Evolutionary conservation across 805 yeast genomes (phyloP), one percentile per base, ranked within the genome.

Genomic region (Isabelozyma heimii): DNA sequence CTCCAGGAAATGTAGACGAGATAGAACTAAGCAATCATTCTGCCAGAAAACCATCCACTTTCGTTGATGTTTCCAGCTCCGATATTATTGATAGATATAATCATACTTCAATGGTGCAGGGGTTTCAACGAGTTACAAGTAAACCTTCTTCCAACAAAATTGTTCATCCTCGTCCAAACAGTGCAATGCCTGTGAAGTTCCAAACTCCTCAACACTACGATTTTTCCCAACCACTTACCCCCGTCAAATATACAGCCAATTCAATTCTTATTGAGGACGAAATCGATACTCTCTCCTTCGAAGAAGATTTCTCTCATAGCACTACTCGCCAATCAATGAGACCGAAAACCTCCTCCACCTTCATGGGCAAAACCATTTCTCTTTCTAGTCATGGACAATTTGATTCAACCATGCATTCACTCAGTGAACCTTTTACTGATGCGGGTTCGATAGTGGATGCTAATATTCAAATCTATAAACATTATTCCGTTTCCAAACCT

Each of bases 391-490:
- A 30, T 30, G n/a, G 35, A 9, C 24, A 40, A 40, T 16, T 16
- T 40, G 27, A 40, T 14, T 12, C 24, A 49, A 12, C 28, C 46
- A 5, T 15, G 41, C 10, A 47, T 20, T 12, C 35, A 30, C 4
- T 30, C n/a, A 49, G 42, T 12, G 52, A 45, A 9, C 53, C 48
- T 5, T 47, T 42, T 15, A 40, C 54, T 2, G 58, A 51, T 4
- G 44, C 40, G 27, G 51, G 48, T 0, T 48, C 54, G 24, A 47
- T 56, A 9, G 44, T 40, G 35, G 53, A 56, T 45, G 53, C 57
- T 6, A 47, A 51, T 35, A 41, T 55, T 24, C 60, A 55, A 39
- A 44, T 47, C 6, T 56, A 51, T 52, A 53, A 52, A 27, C 46
- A 50, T 1, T 51, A 52, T 15, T 42, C 50, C 4, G 20, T 24